Percentiles rank a stretch among this genome's conserved stretches.
These are phyloP conservation scores for Parsonsia alboflavescens DNA, from an alignment of 257 asterid species.

Conservation along the genomic window DNA sequence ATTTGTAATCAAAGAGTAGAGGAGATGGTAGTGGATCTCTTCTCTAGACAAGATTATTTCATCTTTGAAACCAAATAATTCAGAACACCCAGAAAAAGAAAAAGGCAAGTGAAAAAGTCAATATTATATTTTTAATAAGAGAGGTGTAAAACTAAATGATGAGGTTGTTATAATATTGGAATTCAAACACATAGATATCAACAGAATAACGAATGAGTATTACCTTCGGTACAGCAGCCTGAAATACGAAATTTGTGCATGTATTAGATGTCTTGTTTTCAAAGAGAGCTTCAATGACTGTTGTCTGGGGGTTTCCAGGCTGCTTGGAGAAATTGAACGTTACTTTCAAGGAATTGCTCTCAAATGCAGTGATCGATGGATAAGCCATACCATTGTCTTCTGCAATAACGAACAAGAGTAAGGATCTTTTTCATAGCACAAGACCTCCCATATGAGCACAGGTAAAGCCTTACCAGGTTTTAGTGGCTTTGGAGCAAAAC, in stretches of 20 bases:
- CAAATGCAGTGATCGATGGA: conserved; percentile 82
- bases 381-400: conserved; percentile 57
- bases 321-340: conserved; percentile 75
- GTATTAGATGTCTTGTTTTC: conserved; percentile 58
- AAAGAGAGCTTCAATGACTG: conserved; percentile 72
- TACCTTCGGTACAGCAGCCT: conserved; percentile 99
- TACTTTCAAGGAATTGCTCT: conserved; percentile 67
- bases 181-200: background rate
- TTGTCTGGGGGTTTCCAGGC: conserved; percentile 62
- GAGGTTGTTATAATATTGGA: background rate
- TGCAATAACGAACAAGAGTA: conserved; percentile 33
- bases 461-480: conserved; percentile 44
- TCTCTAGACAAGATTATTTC: background rate
- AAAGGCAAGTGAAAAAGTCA: background rate
- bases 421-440: conserved; percentile 1
- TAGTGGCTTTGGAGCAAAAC: conserved; percentile 54
- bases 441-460: background rate
- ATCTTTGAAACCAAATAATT: background rate
- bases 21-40: too few species aligned
- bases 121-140: background rate
- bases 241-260: conserved; percentile 75
- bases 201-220: background rate
- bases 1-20: background rate
- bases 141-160: background rate
- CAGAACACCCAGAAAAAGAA: background rate